Percentiles rank a stretch among this genome's conserved stretches.
Evolutionary conservation across 2,329 filamentous ascomycete genomes (phyloP).

Genomic region (Hymenoscyphus fraxineus): DNA sequence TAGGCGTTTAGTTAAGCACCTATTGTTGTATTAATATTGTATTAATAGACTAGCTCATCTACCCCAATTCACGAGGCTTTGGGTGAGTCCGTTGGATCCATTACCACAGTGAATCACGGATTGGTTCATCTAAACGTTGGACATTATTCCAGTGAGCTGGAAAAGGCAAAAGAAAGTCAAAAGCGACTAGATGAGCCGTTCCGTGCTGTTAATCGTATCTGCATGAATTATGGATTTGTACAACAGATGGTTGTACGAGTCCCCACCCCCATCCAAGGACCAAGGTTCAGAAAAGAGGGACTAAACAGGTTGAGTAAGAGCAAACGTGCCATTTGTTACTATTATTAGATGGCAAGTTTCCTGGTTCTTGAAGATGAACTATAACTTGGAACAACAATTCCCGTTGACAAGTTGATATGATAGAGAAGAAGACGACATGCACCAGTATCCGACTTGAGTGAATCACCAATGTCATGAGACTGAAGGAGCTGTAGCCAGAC

Average conservation of each 20-base stretch:
- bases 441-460: too few species aligned
- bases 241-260: background rate
- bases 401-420: too few species aligned
- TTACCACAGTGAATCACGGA: background rate
- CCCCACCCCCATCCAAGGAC: background rate
- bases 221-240: conserved; percentile 1
- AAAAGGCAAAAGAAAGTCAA: background rate
- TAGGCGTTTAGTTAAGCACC: background rate
- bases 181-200: background rate
- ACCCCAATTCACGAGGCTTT: background rate
- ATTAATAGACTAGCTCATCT: background rate
- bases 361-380: too few species aligned
- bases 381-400: too few species aligned
- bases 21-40: background rate
- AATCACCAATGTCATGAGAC: too few species aligned
- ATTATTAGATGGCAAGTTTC: background rate
- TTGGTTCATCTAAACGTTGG: background rate
- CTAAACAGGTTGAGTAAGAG: background rate
- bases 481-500: too few species aligned
- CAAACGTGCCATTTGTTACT: background rate
- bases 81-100: background rate
- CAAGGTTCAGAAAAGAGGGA: background rate
- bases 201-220: background rate
- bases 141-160: background rate
- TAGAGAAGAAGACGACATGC: too few species aligned